Conservation (phyloP, 768 basidiomycete species). For the Plicaturopsis crispa region DNA sequence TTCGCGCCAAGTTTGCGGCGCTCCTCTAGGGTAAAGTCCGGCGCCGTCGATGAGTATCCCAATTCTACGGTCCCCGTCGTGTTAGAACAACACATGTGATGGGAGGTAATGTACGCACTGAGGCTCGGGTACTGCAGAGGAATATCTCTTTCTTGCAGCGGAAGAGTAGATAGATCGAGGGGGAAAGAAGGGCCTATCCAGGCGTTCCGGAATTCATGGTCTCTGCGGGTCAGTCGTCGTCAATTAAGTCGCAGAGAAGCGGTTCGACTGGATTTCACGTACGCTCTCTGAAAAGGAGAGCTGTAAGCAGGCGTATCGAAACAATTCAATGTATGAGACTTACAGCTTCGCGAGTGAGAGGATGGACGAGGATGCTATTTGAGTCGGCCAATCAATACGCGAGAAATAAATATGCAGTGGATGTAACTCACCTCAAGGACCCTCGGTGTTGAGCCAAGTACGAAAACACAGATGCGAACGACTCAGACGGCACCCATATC, state of each 20-base stretch:
- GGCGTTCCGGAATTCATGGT: constrained; percentile 61
- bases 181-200: constrained; percentile 73
- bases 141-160: constrained; percentile 41
- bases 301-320: background rate
- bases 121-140: constrained; percentile 64
- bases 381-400: background rate
- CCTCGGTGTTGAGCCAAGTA: constrained; percentile 67
- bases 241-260: background rate
- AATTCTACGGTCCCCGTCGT: constrained; percentile 52
- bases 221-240: constrained; percentile 27
- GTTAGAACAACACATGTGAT: background rate
- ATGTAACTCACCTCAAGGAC: constrained; percentile 45
- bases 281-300: constrained; percentile 38
- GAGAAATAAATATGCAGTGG: background rate
- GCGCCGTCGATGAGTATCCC: constrained; percentile 54
- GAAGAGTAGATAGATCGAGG: constrained; percentile 52
- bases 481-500: constrained; percentile 72
- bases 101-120: constrained; percentile 30
- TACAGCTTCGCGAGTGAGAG: constrained; percentile 65
- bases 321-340: constrained; percentile 12
- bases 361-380: constrained; percentile 66
- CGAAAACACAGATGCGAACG: constrained; percentile 70
- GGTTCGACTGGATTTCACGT: constrained; percentile 12
- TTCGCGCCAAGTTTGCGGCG: constrained; percentile 52
- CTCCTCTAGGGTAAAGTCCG: constrained; percentile 49